Evolutionary conservation across 1,284 basidiomycete species (phyloP).

Genomic region (Malassezia obtusa): DNA sequence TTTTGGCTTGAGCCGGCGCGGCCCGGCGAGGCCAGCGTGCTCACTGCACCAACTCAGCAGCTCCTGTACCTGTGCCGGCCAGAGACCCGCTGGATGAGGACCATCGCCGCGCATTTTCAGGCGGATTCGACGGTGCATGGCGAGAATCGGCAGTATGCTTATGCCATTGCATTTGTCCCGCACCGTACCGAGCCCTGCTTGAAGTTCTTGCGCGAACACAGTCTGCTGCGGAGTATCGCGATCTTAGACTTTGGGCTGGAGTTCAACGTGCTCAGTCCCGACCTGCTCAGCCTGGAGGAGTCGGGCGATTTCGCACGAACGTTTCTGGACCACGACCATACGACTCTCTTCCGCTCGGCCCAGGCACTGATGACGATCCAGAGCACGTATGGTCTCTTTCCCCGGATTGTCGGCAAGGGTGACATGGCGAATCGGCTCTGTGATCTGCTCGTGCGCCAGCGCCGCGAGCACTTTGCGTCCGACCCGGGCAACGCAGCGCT

Average conservation of each 20-base stretch:
- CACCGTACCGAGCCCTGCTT: slow-evolving; percentile 67
- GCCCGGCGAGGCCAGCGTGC: slow-evolving; percentile 16
- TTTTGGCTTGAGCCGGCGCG: slow-evolving; percentile 74
- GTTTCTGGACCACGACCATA: slow-evolving; percentile 80
- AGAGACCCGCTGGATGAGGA: slow-evolving; percentile 70
- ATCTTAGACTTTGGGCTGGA: slow-evolving; percentile 69
- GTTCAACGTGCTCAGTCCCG: slow-evolving; percentile 81
- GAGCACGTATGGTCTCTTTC: slow-evolving; percentile 76
- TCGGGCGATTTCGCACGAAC: slow-evolving; percentile 25
- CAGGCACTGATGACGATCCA: slow-evolving; percentile 78
- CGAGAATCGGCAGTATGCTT: slow-evolving; percentile 57
- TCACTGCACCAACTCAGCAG: slow-evolving; percentile 69
- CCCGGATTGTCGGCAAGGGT: slow-evolving; percentile 85
- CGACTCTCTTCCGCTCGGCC: slow-evolving; percentile 74
- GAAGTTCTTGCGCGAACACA: slow-evolving; percentile 27
- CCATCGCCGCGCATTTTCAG: slow-evolving; percentile 57
- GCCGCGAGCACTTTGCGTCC: slow-evolving; percentile 49
- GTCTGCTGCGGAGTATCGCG: slow-evolving; percentile 21
- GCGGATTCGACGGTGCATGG: neutral
- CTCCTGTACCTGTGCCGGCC: slow-evolving; percentile 90
- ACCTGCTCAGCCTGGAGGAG: slow-evolving; percentile 50
- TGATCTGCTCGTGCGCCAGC: slow-evolving; percentile 61
- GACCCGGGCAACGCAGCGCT: slow-evolving; percentile 27
- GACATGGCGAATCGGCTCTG: slow-evolving; percentile 68
- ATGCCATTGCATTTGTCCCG: slow-evolving; percentile 81